Conservation (phyloP, 176 grass and related monocot species). For the Dactylis glomerata region DNA sequence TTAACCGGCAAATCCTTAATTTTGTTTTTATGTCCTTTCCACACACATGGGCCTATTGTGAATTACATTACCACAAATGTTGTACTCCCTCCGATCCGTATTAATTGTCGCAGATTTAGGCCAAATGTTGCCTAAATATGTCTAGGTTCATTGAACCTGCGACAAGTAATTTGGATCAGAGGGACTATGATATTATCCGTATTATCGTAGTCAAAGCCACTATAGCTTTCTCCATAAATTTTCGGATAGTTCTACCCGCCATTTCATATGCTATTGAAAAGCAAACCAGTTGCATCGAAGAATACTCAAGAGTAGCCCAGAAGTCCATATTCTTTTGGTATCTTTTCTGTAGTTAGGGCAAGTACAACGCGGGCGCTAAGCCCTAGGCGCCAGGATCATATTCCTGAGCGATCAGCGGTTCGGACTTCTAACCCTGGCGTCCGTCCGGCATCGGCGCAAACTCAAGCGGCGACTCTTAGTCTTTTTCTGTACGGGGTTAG, state of each 20-base stretch:
- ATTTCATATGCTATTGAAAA: conserved; percentile 5
- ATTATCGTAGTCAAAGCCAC: background rate
- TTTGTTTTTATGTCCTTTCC: conserved; percentile 6
- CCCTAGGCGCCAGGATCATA: too few relatives aligned
- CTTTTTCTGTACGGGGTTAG: too few relatives aligned
- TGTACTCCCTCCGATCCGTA: too few relatives aligned
- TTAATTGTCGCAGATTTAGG: too few relatives aligned
- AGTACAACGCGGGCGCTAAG: too few relatives aligned
- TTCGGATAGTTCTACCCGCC: background rate
- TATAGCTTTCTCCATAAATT: background rate
- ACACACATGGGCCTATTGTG: background rate
- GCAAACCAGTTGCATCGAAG: background rate
- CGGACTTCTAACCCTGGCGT: too few relatives aligned
- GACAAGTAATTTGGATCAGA: too few relatives aligned
- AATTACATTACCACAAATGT: background rate
- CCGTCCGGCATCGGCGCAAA: too few relatives aligned
- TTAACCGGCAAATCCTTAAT: background rate
- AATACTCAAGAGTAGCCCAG: background rate
- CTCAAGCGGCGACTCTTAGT: too few relatives aligned
- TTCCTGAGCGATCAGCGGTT: too few relatives aligned
- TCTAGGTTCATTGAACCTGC: too few relatives aligned
- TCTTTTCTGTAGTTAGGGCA: background rate
- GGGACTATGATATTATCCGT: background rate
- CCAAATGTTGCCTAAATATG: too few relatives aligned
- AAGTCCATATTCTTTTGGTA: background rate